phyloP scores from a whole-genome alignment of 352 stramenopile species.

The Aphanomyces stellatus region DNA sequence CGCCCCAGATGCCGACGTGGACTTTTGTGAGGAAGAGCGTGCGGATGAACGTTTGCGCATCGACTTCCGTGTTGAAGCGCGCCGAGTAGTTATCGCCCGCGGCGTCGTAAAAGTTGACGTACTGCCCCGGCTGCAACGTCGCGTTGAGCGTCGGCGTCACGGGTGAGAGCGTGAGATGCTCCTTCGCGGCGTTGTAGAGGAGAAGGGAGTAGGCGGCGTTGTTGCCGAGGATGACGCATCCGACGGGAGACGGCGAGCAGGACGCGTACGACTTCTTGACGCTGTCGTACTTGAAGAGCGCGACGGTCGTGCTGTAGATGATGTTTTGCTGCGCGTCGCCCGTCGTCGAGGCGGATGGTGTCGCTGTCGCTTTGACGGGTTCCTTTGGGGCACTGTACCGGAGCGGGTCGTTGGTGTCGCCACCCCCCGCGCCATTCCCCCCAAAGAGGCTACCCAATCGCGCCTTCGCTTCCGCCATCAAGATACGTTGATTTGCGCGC shows the following conservation, averaged over 20 bases:
- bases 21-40: constrained; percentile 69
- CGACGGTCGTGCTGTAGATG: constrained; percentile 57
- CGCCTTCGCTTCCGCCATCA: constrained; percentile 7
- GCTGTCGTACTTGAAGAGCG: constrained; percentile 66
- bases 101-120: constrained; percentile 81
- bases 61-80: constrained; percentile 54
- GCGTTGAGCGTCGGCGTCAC: constrained; percentile 47
- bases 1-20: constrained; percentile 66
- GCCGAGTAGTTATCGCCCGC: constrained; percentile 59
- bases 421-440: background rate
- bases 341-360: constrained; percentile 21
- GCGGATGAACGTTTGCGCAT: constrained; percentile 55
- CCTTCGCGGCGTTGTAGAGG: constrained; percentile 66
- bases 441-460: constrained; percentile 8
- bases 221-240: constrained; percentile 61
- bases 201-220: constrained; percentile 60
- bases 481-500: background rate
- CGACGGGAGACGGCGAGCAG: constrained; percentile 31
- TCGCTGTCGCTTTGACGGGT: constrained; percentile 23
- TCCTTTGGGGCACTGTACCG: constrained; percentile 60
- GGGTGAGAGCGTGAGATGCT: constrained; percentile 47
- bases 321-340: constrained; percentile 30
- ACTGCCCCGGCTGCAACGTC: constrained; percentile 63
- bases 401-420: constrained; percentile 50
- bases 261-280: constrained; percentile 42